Conservation (phyloP, 768 basidiomycete species). For the Piloderma croceum region DNA sequence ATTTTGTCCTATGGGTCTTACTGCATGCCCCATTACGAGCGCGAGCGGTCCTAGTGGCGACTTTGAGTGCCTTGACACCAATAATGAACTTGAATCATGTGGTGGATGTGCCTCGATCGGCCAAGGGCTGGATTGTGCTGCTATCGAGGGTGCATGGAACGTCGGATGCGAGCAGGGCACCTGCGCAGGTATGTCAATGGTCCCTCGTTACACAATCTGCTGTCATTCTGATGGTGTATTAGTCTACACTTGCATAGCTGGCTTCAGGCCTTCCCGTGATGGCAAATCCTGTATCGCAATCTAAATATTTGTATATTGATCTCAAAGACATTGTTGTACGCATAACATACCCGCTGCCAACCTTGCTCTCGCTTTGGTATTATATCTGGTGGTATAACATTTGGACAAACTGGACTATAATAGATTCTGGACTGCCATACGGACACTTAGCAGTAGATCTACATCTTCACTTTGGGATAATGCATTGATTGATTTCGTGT, state of each 20-base stretch:
- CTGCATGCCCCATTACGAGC: conserved; percentile 52
- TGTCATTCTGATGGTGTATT: not conserved
- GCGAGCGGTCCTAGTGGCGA: conserved; percentile 31
- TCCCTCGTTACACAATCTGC: conserved; percentile 1
- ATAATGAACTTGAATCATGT: conserved; percentile 62
- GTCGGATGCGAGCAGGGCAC: conserved; percentile 59
- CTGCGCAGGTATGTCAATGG: conserved; percentile 44
- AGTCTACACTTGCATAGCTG: conserved; percentile 49
- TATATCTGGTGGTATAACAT: no score
- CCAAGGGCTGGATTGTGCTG: conserved; percentile 64
- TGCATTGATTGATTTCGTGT: no score
- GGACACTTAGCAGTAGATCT: no score
- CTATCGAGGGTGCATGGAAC: conserved; percentile 59
- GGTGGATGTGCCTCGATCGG: conserved; percentile 68
- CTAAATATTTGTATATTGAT: no score
- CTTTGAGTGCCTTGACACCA: conserved; percentile 61
- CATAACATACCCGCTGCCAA: no score
- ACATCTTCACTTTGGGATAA: no score
- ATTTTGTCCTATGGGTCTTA: conserved; percentile 49
- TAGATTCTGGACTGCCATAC: no score
- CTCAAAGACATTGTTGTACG: no score
- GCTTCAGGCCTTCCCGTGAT: conserved; percentile 39
- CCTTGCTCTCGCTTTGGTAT: no score
- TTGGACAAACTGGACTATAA: no score
- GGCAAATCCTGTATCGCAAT: conserved; percentile 38